A percentile compares a stretch with the other conserved stretches of the same genome.
These are phyloP conservation scores for Cytospora mali DNA, from an alignment of 2,329 filamentous ascomycete species.

Conservation along the genomic window DNA sequence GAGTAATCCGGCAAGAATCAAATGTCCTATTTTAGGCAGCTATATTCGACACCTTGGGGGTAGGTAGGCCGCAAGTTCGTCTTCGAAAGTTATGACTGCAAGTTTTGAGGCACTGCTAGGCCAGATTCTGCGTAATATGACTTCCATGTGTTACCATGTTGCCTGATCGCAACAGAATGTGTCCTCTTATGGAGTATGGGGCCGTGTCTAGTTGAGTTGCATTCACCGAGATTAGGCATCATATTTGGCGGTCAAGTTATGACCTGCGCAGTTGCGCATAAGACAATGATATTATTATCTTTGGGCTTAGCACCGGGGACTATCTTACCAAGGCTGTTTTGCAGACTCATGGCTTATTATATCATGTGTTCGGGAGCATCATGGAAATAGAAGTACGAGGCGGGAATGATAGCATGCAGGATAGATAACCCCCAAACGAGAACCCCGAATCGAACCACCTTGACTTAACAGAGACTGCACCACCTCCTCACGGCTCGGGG, in stretches of 20 bases:
- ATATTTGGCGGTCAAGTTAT: not conserved
- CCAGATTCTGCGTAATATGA: not conserved
- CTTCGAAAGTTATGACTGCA: not conserved
- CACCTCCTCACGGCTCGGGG: not conserved
- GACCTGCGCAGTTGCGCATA: not conserved
- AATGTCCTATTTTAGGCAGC: slow-evolving; percentile 13
- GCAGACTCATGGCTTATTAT: not conserved
- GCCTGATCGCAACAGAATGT: not conserved
- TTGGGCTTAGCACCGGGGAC: too few species aligned
- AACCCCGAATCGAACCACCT: not conserved
- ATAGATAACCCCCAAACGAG: not conserved
- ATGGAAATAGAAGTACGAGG: not conserved
- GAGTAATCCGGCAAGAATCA: slow-evolving; percentile 2
- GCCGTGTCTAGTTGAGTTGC: not conserved
- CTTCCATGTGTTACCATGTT: not conserved
- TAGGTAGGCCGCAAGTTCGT: not conserved
- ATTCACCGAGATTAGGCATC: not conserved
- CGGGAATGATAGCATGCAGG: not conserved
- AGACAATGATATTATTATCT: not conserved
- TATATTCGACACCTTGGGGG: not conserved
- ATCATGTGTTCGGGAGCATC: not conserved
- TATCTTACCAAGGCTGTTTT: not conserved
- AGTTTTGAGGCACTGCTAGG: not conserved
- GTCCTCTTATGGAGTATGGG: not conserved
- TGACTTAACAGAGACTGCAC: not conserved